phyloP scores from a whole-genome alignment of 805 yeast species.

The Kodamaea neixiangensis region DNA sequence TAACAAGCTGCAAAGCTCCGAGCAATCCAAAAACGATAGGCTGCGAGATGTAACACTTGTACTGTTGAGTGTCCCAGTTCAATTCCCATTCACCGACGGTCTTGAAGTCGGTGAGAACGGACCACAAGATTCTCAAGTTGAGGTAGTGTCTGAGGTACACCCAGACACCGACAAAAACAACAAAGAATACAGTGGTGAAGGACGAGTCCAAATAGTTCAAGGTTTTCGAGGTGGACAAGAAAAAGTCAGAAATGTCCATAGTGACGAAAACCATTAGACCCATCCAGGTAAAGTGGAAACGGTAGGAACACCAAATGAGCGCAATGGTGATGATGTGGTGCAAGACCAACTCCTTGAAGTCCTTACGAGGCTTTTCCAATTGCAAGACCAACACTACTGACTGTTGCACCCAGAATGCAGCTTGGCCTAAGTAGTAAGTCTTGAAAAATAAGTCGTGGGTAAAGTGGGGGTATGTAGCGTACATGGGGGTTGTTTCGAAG shows the following conservation, averaged over 20 bases:
- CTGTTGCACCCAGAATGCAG: slow-evolving; percentile 98
- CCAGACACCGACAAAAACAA: slow-evolving; percentile 75
- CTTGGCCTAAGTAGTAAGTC: slow-evolving; percentile 84
- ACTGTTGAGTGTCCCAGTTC: slow-evolving; percentile 88
- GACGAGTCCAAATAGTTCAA: slow-evolving; percentile 78
- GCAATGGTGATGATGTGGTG: slow-evolving; percentile 93
- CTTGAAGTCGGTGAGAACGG: slow-evolving; percentile 80
- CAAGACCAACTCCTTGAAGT: slow-evolving; percentile 83
- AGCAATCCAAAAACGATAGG: slow-evolving; percentile 81
- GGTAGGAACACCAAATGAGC: slow-evolving; percentile 81
- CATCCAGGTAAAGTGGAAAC: slow-evolving; percentile 96
- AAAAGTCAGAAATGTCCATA: slow-evolving; percentile 94
- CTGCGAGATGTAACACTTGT: slow-evolving; percentile 95
- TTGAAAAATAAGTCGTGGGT: slow-evolving; percentile 71
- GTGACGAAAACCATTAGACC: slow-evolving; percentile 89
- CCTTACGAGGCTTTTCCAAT: slow-evolving; percentile 94
- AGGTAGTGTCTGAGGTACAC: slow-evolving; percentile 84
- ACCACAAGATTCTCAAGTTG: slow-evolving; percentile 78
- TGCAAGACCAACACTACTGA: slow-evolving; percentile 78
- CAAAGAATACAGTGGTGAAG: slow-evolving; percentile 63
- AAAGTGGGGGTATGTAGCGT: slow-evolving; percentile 79
- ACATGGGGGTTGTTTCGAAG: slow-evolving; percentile 82
- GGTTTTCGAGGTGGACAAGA: slow-evolving; percentile 82
- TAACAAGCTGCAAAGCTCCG: slow-evolving; percentile 80
- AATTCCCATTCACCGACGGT: slow-evolving; percentile 81